These are phyloP conservation scores for Posidonia australis DNA, from an alignment of 106 monocot genomes.

Conservation along the genomic window DNA sequence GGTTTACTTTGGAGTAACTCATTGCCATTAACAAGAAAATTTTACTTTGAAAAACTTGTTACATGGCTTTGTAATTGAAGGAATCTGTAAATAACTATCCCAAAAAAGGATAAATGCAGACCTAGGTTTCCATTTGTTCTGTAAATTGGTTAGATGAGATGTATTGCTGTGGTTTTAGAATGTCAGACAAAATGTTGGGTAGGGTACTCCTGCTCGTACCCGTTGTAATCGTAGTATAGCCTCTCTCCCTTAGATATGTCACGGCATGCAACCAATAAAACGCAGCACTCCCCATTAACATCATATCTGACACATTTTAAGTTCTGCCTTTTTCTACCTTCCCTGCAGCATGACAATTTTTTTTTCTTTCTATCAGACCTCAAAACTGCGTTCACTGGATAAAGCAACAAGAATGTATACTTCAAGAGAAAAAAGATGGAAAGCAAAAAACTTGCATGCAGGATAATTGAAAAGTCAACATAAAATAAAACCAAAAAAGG, in stretches of 20 bases:
- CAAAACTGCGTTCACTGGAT: too few species aligned
- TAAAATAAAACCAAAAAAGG: too few species aligned
- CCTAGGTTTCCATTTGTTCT: neutral
- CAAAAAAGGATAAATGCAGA: neutral
- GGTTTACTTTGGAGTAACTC: too few species aligned
- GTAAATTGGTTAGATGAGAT: neutral
- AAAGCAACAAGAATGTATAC: too few species aligned
- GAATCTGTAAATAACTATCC: neutral
- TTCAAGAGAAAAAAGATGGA: too few species aligned
- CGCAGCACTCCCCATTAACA: constrained; percentile 69
- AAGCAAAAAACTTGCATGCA: too few species aligned
- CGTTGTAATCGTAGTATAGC: constrained; percentile 91
- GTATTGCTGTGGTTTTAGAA: neutral
- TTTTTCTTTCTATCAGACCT: too few species aligned
- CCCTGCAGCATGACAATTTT: constrained; percentile 36
- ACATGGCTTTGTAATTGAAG: neutral
- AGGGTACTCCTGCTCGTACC: constrained; percentile 77
- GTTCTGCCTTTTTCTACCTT: constrained; percentile 80
- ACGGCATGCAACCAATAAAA: constrained; percentile 72
- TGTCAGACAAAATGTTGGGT: constrained; percentile 76
- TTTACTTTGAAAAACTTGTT: neutral
- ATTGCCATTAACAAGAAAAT: too few species aligned
- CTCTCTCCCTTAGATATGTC: constrained; percentile 75
- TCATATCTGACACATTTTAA: constrained; percentile 85
- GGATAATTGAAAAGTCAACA: too few species aligned